These are phyloP conservation scores for Fusarium robinianum DNA, from an alignment of 2,329 filamentous ascomycete genomes.

Conservation along the genomic window DNA sequence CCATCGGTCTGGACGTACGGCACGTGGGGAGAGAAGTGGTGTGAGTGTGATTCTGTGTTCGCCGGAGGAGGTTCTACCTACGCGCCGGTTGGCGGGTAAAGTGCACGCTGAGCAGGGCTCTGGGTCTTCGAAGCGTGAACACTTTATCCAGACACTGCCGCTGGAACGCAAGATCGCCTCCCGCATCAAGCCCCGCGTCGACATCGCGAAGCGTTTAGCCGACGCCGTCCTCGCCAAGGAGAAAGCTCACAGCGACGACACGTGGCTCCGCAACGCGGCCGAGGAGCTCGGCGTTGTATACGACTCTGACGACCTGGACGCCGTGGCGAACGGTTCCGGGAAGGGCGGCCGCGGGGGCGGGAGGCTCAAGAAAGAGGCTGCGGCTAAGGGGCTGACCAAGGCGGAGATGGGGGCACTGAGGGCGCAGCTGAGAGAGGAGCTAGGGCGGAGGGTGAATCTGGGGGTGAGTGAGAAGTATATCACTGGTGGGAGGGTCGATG, in stretches of 20 bases:
- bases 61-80: constrained; percentile 87
- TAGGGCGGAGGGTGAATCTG: constrained; percentile 77
- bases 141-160: constrained; percentile 79
- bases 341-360: constrained; percentile 72
- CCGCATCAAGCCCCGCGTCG: constrained; percentile 75
- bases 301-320: constrained; percentile 85
- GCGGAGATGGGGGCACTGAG: constrained; percentile 71
- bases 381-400: constrained; percentile 70
- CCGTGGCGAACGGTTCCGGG: constrained; percentile 70
- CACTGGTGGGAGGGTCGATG: constrained; percentile 80
- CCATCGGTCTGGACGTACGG: constrained; percentile 91
- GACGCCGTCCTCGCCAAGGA: constrained; percentile 85
- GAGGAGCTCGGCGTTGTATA: constrained; percentile 95
- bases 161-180: constrained; percentile 79
- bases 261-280: constrained; percentile 81
- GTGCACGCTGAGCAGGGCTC: constrained; percentile 70
- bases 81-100: constrained; percentile 81
- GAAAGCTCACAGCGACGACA: constrained; percentile 80
- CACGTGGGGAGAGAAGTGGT: constrained; percentile 77
- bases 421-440: constrained; percentile 71
- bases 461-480: constrained; percentile 89
- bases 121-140: constrained; percentile 55
- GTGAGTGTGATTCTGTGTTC: constrained; percentile 86
- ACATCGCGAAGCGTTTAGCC: constrained; percentile 83
- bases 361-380: constrained; percentile 74